These are phyloP conservation scores for Tilletia indica DNA, from an alignment of 1,284 basidiomycete genomes.

Conservation along the genomic window DNA sequence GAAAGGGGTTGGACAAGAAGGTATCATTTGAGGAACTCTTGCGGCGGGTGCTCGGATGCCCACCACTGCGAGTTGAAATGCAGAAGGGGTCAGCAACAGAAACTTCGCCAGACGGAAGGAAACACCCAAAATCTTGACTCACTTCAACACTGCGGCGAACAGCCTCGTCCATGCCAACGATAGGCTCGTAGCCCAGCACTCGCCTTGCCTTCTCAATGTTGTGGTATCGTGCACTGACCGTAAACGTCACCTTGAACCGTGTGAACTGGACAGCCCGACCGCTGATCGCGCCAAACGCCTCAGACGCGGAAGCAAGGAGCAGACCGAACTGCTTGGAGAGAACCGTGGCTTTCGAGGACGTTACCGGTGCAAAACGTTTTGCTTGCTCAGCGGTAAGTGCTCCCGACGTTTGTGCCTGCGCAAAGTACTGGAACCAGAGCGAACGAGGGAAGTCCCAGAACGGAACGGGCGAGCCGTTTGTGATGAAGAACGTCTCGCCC, in stretches of 20 bases:
- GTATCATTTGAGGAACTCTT: constrained; percentile 10
- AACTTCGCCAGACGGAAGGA: not conserved
- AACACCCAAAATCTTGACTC: constrained; percentile 21
- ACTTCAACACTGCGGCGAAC: constrained; percentile 70
- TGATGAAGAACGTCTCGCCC: constrained; percentile 94
- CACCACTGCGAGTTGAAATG: constrained; percentile 17
- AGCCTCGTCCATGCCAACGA: constrained; percentile 85
- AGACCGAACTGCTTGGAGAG: constrained; percentile 42
- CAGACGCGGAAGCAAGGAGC: constrained; percentile 59
- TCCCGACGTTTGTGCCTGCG: constrained; percentile 40
- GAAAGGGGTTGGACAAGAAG: no score
- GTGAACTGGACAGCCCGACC: constrained; percentile 87
- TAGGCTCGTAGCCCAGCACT: constrained; percentile 87
- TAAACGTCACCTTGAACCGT: constrained; percentile 75
- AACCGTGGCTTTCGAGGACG: constrained; percentile 35
- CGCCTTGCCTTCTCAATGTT: constrained; percentile 93
- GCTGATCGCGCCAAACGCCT: constrained; percentile 72
- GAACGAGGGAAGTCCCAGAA: constrained; percentile 92
- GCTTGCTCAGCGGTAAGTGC: constrained; percentile 23
- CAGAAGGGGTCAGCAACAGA: not conserved
- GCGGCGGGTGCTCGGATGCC: constrained; percentile 19
- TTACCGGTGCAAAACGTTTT: constrained; percentile 16
- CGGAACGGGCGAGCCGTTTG: constrained; percentile 90
- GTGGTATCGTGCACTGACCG: constrained; percentile 70
- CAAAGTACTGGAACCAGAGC: constrained; percentile 66